A percentile compares a stretch with the other conserved stretches of the same genome.
Evolutionary conservation across 1,139 yeast genomes (phyloP).

Genomic region (Entelexis sorbosivorans): DNA sequence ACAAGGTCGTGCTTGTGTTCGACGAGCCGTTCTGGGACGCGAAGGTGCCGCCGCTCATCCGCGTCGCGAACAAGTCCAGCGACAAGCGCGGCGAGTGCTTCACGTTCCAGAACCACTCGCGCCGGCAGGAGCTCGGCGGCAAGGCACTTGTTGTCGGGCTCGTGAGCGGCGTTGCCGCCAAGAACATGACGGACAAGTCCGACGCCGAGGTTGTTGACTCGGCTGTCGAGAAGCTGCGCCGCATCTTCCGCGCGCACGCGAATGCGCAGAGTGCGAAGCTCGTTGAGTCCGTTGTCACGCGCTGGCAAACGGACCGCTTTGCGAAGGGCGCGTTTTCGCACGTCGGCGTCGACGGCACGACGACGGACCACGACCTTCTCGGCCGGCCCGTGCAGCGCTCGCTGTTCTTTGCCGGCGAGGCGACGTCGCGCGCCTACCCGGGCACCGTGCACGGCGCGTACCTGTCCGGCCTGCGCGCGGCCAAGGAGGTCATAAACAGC

Average conservation of each 20-base stretch:
- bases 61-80: conserved; percentile 29
- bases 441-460: conserved; percentile 40
- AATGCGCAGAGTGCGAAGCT: conserved; percentile 24
- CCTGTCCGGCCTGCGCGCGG: conserved; percentile 36
- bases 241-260: conserved; percentile 26
- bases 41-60: conserved; percentile 29
- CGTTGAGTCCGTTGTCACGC: conserved; percentile 35
- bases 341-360: conserved; percentile 36
- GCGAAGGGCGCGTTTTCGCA: conserved; percentile 36
- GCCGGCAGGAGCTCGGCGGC: conserved; percentile 27
- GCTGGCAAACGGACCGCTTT: conserved; percentile 37
- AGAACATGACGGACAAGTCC: conserved; percentile 27
- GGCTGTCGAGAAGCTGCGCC: conserved; percentile 29
- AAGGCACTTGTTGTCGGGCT: conserved; percentile 34
- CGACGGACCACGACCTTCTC: conserved; percentile 35
- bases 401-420: conserved; percentile 38
- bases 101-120: conserved; percentile 34
- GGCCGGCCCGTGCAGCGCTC: conserved; percentile 34
- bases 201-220: conserved; percentile 32
- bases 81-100: conserved; percentile 32
- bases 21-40: conserved; percentile 36
- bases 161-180: conserved; percentile 35
- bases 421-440: conserved; percentile 36
- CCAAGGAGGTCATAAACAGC: conserved; percentile 34
- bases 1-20: conserved; percentile 34